Percentiles rank a stretch among this genome's conserved stretches.
phyloP scores from a whole-genome alignment of 2,329 filamentous ascomycete genomes.

The Venturia pyrina region DNA sequence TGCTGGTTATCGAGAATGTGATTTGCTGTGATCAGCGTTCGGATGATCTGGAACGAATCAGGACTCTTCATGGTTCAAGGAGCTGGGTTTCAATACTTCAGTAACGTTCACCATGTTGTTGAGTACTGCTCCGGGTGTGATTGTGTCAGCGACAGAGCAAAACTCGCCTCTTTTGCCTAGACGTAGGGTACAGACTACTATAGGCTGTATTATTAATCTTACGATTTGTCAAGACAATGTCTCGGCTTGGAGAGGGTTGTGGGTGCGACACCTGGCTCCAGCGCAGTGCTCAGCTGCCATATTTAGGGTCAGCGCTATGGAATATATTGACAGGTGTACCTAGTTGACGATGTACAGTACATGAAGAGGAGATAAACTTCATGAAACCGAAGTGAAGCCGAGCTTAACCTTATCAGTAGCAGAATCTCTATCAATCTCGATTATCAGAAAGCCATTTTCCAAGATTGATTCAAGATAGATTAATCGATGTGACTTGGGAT shows the following conservation, averaged over 20 bases:
- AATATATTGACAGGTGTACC: no score
- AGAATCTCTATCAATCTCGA: no score
- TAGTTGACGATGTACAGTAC: background rate
- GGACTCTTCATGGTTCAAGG: background rate
- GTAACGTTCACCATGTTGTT: background rate
- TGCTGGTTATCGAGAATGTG: slow-evolving; percentile 44
- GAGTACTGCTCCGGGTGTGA: background rate
- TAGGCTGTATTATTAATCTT: background rate
- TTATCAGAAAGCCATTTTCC: no score
- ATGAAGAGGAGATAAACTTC: no score
- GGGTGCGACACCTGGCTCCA: no score
- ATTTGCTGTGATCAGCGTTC: slow-evolving; percentile 34
- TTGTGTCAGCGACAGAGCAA: background rate
- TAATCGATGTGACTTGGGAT: no score
- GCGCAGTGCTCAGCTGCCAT: no score
- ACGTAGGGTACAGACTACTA: background rate
- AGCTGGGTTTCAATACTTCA: background rate
- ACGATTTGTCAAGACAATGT: no score
- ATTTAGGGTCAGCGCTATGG: background rate
- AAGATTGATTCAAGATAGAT: no score
- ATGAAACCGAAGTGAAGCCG: no score
- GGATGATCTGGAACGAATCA: slow-evolving; percentile 17
- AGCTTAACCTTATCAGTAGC: no score
- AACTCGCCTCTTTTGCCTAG: background rate
- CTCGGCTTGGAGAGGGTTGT: no score